phyloP scores from a whole-genome alignment of 169 alveolate species.

The Eimeria sp. region DNA sequence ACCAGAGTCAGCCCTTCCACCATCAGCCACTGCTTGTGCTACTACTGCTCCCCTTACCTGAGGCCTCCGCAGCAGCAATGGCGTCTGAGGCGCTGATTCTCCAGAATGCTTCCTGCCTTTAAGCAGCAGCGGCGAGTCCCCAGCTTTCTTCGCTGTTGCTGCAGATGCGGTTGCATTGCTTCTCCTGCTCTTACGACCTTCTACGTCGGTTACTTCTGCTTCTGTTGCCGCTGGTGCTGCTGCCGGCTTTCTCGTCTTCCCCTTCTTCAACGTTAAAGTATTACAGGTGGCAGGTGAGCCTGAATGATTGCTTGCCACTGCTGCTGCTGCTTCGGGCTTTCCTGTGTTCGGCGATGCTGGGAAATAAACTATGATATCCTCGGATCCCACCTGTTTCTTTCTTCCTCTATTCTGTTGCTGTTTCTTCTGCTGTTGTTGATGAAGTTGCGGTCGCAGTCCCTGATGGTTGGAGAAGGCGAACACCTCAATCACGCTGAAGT shows the following conservation, averaged over 20 bases:
- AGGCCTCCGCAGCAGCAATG: slow-evolving; percentile 18
- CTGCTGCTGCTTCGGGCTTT: neutral
- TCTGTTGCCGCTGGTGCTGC: neutral
- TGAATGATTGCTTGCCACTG: neutral
- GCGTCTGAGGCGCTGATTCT: slow-evolving; percentile 3
- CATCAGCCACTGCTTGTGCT: neutral
- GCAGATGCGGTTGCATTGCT: slow-evolving; percentile 1
- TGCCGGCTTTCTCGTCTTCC: neutral
- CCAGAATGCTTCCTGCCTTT: slow-evolving; percentile 3
- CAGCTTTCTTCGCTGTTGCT: neutral
- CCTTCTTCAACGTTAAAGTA: neutral
- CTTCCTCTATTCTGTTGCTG: neutral
- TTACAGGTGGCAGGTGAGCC: neutral
- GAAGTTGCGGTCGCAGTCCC: neutral
- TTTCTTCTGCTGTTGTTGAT: neutral
- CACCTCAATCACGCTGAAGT: neutral
- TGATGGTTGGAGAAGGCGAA: neutral
- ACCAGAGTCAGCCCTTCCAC: neutral
- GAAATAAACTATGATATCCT: neutral
- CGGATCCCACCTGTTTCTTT: neutral
- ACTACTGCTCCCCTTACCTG: slow-evolving; percentile 1
- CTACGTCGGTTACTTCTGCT: neutral
- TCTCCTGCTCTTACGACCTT: neutral
- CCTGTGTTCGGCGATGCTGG: neutral
- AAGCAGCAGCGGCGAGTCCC: neutral